Evolutionary conservation across 331 rosid genomes (phyloP), one percentile per base, ranked within the genome.

Genomic region (Malus hybrid): DNA sequence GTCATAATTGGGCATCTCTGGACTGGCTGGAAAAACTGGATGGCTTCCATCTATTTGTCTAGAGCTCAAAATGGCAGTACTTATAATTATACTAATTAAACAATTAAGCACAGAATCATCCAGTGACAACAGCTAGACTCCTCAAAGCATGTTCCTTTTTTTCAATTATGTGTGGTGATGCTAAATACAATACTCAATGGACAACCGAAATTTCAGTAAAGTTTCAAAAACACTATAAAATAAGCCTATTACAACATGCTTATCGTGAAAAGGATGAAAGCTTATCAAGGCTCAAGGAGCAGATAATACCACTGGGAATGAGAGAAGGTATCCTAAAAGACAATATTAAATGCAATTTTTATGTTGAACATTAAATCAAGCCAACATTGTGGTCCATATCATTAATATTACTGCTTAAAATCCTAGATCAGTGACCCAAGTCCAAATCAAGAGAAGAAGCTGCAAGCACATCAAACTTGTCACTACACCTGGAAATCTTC

Each of bases 401-500:
- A 83, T 79, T 79, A 77, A 80, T 77, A 81, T 77, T 34, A 82
- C 67, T 78, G 72, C 75, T 75, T 82, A 80, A 79, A 82, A 79
- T 71, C 87, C 86, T 80, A 80, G 78, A 80, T 72, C 84, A 82
- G 71, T 76, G 78, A 81, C 81, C 84, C 84, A 74, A 79, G 79
- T 24, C 78, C 80, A 77, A 69, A 74, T 79, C 82, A 76, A 86
- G 80, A 86, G 73, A 70, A 83, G 61, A 82, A 62, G 80, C 86
- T 75, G 88, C 84, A 78, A 78, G 81, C 75, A 82, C 90, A 86
- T 84, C 84, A 86, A 82, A 88, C 81, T 80, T 88, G 87, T 73
- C 87, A 86, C 83, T 68, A 84, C 90, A 88, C 84, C 87, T 10
- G 81, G 79, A 86, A 82, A 84, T 86, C 88, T 75, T 88, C 88